Base-by-base conservation (phyloP, 495 filamentous ascomycete genomes). In the Neurospora sp. region DNA sequence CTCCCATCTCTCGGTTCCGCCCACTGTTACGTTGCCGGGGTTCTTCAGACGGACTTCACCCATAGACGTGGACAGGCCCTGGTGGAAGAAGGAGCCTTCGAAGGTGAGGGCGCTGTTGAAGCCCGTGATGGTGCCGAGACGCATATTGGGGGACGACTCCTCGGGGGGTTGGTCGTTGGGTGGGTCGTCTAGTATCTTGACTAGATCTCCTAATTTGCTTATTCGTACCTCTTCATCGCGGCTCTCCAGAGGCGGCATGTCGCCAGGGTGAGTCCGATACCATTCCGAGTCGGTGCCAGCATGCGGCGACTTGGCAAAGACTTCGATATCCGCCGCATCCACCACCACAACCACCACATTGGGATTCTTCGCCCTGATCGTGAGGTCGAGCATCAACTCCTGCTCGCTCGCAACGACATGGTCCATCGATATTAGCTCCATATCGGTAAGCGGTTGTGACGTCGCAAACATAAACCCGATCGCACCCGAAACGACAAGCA, bases 321-420 rank as follows among this genome's bases (percentile, higher is more conserved):
- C 88, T 77, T 96, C 92, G 70, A 98, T 86, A 79, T 98, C 92
- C 77, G 95, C 91, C 38, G 92, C 88, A 75, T 92, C 89, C 70
- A 99, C 89, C 10, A 91, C 90, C 37, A 99, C 90, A 18, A 92
- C 89, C 59, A 98, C 91, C 23, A 97, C 86, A 75, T 99, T 99
- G 0, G 94, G 96, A 78, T 99, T 99, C 73, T 92, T 85, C 1
- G 95, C 96, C 74, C 86, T 86, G 44, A 99, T 92, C n/a, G 92
- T 89, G 10, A 98, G 84, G 77, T 99, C 95, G 74, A 99, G 85
- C 91, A 99, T 98, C 23, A 99, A 86, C 78, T 98, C 96, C 81
- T 97, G 92, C 79, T 97, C 92, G 74, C 93, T 97, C 7, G 94
- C 94, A 39, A 98, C 87, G 20, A 99, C 93, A 76, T 97, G 94